phyloP scores from a whole-genome alignment of 2,329 filamentous ascomycete species.

The Trichoderma sp. region DNA sequence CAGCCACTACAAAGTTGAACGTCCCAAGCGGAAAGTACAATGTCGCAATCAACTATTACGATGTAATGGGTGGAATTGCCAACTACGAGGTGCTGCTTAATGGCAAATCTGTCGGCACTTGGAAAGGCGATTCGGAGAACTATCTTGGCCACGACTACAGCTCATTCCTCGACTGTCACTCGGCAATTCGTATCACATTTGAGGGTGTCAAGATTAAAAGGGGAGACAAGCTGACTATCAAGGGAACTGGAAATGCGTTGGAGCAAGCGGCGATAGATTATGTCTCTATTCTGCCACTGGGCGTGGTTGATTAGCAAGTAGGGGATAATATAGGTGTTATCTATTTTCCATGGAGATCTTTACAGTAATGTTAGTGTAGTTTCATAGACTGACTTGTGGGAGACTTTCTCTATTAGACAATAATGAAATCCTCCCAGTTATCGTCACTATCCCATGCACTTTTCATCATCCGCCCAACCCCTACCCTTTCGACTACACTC shows the following conservation, averaged over 20 bases:
- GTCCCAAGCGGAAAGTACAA: constrained; percentile 57
- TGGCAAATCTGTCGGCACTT: constrained; percentile 4
- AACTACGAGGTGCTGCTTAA: constrained; percentile 14
- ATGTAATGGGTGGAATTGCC: constrained; percentile 61
- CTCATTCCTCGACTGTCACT: constrained; percentile 18
- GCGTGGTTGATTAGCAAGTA: constrained; percentile 53
- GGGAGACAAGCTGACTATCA: constrained; percentile 12
- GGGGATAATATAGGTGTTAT: neutral
- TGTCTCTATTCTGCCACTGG: constrained; percentile 60
- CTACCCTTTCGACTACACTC: constrained; percentile 13
- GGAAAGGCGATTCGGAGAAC: constrained; percentile 14
- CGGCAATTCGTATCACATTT: constrained; percentile 10
- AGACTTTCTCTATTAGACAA: neutral
- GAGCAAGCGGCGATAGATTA: constrained; percentile 71
- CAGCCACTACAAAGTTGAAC: constrained; percentile 9
- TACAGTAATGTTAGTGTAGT: neutral
- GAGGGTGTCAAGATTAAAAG: neutral
- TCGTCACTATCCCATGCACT: constrained; percentile 5
- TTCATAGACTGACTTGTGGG: neutral
- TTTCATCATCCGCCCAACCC: constrained; percentile 16
- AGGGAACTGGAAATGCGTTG: constrained; percentile 47
- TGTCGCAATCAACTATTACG: constrained; percentile 67
- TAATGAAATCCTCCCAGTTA: constrained; percentile 19
- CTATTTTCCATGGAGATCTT: neutral
- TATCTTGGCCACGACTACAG: constrained; percentile 16